Conservation (phyloP, 2,329 filamentous ascomycete species). For the Orbilia brochopaga region DNA sequence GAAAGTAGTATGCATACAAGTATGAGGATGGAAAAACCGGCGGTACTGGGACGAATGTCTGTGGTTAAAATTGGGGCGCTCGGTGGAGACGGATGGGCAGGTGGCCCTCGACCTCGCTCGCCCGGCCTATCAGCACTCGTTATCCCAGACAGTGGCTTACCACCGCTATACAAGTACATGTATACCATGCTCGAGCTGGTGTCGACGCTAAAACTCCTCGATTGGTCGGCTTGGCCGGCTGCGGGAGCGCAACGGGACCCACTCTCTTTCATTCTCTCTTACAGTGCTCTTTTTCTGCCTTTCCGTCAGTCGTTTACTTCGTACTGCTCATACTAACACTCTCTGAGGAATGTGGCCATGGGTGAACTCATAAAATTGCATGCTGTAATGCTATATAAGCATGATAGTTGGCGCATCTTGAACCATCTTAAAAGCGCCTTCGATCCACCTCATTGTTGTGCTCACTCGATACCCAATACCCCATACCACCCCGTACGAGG, state of each 20-base stretch:
- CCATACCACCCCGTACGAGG: too few relatives aligned
- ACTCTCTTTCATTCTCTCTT: constrained; percentile 1
- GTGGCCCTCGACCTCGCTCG: neutral
- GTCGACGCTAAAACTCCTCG: constrained; percentile 18
- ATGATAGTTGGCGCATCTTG: too few relatives aligned
- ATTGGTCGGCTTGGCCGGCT: constrained; percentile 24
- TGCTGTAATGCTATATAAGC: too few relatives aligned
- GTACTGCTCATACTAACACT: too few relatives aligned
- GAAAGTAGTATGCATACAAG: too few relatives aligned
- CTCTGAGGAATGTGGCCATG: too few relatives aligned
- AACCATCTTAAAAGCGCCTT: too few relatives aligned
- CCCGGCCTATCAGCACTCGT: constrained; percentile 22
- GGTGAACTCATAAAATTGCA: too few relatives aligned
- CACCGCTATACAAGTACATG: too few relatives aligned
- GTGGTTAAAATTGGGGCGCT: constrained; percentile 9
- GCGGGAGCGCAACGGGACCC: constrained; percentile 33
- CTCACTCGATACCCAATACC: neutral
- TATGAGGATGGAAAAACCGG: neutral
- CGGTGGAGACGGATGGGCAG: neutral
- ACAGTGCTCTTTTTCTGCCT: neutral
- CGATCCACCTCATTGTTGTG: too few relatives aligned
- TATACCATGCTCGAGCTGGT: too few relatives aligned
- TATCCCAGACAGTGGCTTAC: constrained; percentile 49
- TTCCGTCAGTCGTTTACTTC: neutral
- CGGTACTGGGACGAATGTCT: constrained; percentile 1